These are phyloP conservation scores for Dillenia suffruticosa DNA, from an alignment of 164 flowering plant species.

Conservation along the genomic window DNA sequence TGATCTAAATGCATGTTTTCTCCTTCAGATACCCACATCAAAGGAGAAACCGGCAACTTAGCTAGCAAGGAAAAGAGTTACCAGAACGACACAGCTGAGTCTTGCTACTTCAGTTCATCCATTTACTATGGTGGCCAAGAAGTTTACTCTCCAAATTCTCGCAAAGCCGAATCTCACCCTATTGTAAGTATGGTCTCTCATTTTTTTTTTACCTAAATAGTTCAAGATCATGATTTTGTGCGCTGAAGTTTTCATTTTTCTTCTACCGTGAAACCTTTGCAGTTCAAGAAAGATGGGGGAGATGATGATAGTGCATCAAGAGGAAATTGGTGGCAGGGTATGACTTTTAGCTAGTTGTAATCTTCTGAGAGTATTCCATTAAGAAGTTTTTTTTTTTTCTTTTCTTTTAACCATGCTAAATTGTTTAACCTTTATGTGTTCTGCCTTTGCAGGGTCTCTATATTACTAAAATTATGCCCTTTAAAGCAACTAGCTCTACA, in stretches of 20 bases:
- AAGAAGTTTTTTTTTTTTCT: not conserved
- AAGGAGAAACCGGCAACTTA: slow-evolving; percentile 15
- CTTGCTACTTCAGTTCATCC: slow-evolving; percentile 71
- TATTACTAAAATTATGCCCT: slow-evolving; percentile 42
- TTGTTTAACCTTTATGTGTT: not conserved
- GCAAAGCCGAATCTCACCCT: slow-evolving; percentile 28
- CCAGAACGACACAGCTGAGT: slow-evolving; percentile 41
- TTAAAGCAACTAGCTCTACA: slow-evolving; percentile 15
- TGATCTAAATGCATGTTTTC: not conserved
- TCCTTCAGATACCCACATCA: slow-evolving; percentile 15
- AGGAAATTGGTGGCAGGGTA: slow-evolving; percentile 97
- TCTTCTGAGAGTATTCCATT: too few relatives aligned
- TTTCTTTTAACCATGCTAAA: too few relatives aligned
- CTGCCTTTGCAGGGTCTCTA: slow-evolving; percentile 51
- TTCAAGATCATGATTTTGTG: too few relatives aligned
- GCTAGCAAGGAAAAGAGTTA: slow-evolving; percentile 28
- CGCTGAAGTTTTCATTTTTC: too few relatives aligned
- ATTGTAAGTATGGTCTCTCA: slow-evolving; percentile 32
- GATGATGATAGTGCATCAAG: slow-evolving; percentile 69
- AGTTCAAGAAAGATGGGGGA: slow-evolving; percentile 58
- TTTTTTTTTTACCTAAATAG: too few relatives aligned
- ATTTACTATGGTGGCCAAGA: slow-evolving; percentile 91
- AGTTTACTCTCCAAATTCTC: slow-evolving; percentile 37
- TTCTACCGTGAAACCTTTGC: not conserved
- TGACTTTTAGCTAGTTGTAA: not conserved